Conservation (phyloP, 2,329 filamentous ascomycete genomes). For the Cercospora sp. region DNA sequence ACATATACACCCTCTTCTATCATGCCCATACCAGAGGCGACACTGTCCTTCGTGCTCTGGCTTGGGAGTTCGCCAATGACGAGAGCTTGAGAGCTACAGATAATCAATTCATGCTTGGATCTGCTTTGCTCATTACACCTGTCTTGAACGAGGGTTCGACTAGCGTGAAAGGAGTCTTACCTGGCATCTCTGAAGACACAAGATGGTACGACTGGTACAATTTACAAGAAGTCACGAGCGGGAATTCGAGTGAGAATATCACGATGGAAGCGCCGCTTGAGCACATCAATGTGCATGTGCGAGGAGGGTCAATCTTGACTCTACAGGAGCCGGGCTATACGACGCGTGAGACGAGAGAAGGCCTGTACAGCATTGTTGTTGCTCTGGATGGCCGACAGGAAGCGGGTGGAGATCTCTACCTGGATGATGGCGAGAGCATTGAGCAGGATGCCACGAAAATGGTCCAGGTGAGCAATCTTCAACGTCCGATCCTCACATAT, state of each 20-base stretch:
- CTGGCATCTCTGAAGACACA: slow-evolving; percentile 58
- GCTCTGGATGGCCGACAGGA: slow-evolving; percentile 12
- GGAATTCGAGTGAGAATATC: slow-evolving; percentile 42
- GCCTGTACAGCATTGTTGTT: slow-evolving; percentile 21
- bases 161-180: slow-evolving; percentile 67
- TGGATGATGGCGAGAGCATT: slow-evolving; percentile 71
- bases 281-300: slow-evolving; percentile 32
- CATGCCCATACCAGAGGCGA: slow-evolving; percentile 63
- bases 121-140: slow-evolving; percentile 64
- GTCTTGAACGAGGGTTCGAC: slow-evolving; percentile 62
- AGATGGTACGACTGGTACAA: slow-evolving; percentile 78
- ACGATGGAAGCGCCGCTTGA: slow-evolving; percentile 32
- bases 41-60: slow-evolving; percentile 68
- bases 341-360: slow-evolving; percentile 20
- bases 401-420: slow-evolving; percentile 23
- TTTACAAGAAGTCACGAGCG: slow-evolving; percentile 52
- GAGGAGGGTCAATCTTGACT: slow-evolving; percentile 28
- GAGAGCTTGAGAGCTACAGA: slow-evolving; percentile 63
- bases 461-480: slow-evolving; percentile 40
- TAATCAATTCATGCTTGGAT: slow-evolving; percentile 68
- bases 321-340: slow-evolving; percentile 30
- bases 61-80: slow-evolving; percentile 72
- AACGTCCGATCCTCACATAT: background rate
- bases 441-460: slow-evolving; percentile 55
- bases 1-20: slow-evolving; percentile 71